A percentile compares a stretch with the other conserved stretches of the same genome.
Conservation (phyloP, 805 yeast genomes). For the Yamadazyma phyllophila region DNA sequence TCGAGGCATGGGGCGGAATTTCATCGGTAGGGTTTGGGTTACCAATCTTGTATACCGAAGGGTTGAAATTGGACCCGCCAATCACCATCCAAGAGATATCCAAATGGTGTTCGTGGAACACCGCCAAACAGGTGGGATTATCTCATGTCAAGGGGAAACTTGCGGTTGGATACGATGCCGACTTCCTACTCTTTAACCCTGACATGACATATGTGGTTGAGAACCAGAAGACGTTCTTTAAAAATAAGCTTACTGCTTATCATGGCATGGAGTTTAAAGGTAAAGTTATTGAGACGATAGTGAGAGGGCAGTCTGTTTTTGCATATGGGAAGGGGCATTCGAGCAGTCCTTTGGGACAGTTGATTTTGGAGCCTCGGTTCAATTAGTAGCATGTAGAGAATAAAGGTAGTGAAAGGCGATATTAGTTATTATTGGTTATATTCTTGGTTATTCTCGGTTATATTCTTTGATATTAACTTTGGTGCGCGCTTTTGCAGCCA, state of each 20-base stretch:
- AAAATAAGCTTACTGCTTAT: constrained; percentile 87
- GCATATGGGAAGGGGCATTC: constrained; percentile 55
- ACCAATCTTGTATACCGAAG: constrained; percentile 77
- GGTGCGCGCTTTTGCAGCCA: too few relatives aligned
- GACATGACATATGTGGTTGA: constrained; percentile 46
- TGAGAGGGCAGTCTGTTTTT: constrained; percentile 74
- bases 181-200: constrained; percentile 79
- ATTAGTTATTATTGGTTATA: too few relatives aligned
- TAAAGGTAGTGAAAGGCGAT: too few relatives aligned
- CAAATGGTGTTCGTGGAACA: constrained; percentile 77
- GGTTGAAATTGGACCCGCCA: constrained; percentile 49
- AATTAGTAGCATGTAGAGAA: background rate
- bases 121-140: constrained; percentile 84
- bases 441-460: too few relatives aligned
- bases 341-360: constrained; percentile 53
- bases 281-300: constrained; percentile 71
- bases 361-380: constrained; percentile 59
- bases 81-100: constrained; percentile 61
- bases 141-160: constrained; percentile 69
- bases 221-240: constrained; percentile 63
- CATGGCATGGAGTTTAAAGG: constrained; percentile 70
- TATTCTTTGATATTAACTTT: too few relatives aligned
- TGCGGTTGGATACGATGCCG: constrained; percentile 81
- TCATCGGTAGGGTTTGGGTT: constrained; percentile 90
- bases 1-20: constrained; percentile 96